Evolutionary conservation across 2,329 filamentous ascomycete genomes (phyloP), one percentile per base, ranked within the genome.

Genomic region (Apiospora malaysiana): DNA sequence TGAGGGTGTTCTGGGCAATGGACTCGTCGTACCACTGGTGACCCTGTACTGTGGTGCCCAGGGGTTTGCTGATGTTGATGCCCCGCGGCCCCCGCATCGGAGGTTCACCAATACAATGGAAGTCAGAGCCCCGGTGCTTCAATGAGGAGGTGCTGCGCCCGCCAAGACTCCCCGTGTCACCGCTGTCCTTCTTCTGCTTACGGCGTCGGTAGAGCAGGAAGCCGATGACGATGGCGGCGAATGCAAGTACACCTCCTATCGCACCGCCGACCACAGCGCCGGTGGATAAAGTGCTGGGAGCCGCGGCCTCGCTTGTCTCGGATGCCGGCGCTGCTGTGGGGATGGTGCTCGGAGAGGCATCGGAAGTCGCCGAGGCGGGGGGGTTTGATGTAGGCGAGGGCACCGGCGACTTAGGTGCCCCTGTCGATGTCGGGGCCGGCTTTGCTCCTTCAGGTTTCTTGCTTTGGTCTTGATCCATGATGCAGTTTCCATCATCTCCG

Each of bases 381-480:
- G 51, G 68, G 18, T 43, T 32, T 32, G 68, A 69, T 9, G 68
- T 65, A 25, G 51, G 68, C n/a, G 68, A 69, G 51, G 51, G 14
- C 25, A 40, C 37, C 7, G 49, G n/a, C 25, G 68, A 63, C 10
- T 51, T 72, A 1, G 73, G 43, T 23, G 66, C 68, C 47, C 40
- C 40, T 37, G 72, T 32, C 1, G 71, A 66, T 47, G 47, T 37
- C 21, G 70, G 27, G 14, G 71, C 68, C 21, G 69, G 18, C 5
- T 72, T 49, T 21, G 74, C 56, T 1, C 68, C 69, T 10, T 74
- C 65, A 10, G 79, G 79, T 69, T 74, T 76, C 74, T 77, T 67
- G 77, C 76, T 82, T 76, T 91, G 87, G 76, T 91, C 85, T 21
- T 81, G 73, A 72, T 90, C 79, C 75, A 82, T 83, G 14, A 83